Base-by-base conservation (phyloP, 2,329 filamentous ascomycete species). In the Calonectria pteridis region DNA sequence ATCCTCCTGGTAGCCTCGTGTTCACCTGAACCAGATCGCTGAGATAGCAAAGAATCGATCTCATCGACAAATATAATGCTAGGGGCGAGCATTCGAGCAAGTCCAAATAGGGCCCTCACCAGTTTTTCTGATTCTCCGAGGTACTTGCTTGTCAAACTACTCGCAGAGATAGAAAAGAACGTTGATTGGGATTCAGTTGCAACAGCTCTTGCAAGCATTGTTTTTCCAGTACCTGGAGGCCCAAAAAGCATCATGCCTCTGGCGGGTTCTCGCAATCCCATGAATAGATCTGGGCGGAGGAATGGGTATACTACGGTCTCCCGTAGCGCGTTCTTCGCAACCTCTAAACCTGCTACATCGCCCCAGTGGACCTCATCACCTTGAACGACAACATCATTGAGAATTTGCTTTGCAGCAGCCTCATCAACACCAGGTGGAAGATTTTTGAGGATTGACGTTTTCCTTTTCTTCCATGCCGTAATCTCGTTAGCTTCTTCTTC, bases 1-100 rank as follows among this genome's bases (percentile, higher is more conserved):
- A 98, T 98, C 69, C 97, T 91, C 71, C 96, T 90, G 0, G 95
- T 98, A 0, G 97, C 95, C 85, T 99, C 97, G 79, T 98, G 94
- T 81, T 98, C 97, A 1, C 94, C 93, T 4, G 93, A 93, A 0
- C 95, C 94, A 9, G 94, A 94, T 66, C 97, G 90, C 20, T 95
- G 92, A 0, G 95, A 98, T 0, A 99, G 89, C 0, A 99, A 87
- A 0, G 96, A 98, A 83, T 99, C 97, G 75, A 99, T 99, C 83
- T 99, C 97, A 81, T 99, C 97, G 6, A 99, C 95, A 79, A 99
- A 99, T 72, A 99, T 98, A 82, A 99, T 98, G 74, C 94, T 97
- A 0, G 97, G 97, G 0, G 97, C 95, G 55, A 98, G 89, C 43
- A 92, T 89, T 83, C 97, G 97, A 6, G 97, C 96, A n/a, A 98